Evolutionary conservation across 805 yeast genomes (phyloP), one percentile per base, ranked within the genome.

Genomic region (Wickerhamiella domercqiae): DNA sequence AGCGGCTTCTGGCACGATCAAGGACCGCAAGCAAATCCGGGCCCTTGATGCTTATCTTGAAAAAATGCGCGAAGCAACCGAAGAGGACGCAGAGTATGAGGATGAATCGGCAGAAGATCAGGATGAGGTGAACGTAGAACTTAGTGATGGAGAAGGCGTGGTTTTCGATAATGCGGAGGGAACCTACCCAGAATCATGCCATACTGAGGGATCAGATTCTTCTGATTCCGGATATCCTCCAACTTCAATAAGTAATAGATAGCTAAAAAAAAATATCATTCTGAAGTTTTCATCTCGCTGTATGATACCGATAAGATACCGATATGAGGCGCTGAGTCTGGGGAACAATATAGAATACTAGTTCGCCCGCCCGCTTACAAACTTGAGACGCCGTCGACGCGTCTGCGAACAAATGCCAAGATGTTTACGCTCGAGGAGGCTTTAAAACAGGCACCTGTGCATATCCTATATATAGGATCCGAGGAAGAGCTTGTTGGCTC

Each of bases 1-100:
- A 2, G 77, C 78, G 50, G 98, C 98, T 0, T 82, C 94, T 1
- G 99, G 99, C 1, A 83, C 68, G 40, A 40, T 46, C 25, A 36
- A 34, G 29, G 66, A 66, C 43, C 70, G 71, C 49, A 71, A 70
- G 53, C 68, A 67, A 47, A 61, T 67, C 15, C 66, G 68, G 49
- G 86, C 78, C 38, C 64, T 84, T 48, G 95, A 84, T 54, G 67
- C 64, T 29, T 94, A 94, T 2, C 73, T 84, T 36, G 67, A 57
- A 14, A 51, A 48, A 14, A 55, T 48, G 4, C 47, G 51, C 4
- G 60, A 54, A 3, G 63, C 51, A 1, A 54, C 42, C 7, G 51
- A 51, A 1, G 52, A 42, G 3, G 58, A 56, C n/a, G 63, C 57
- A 3, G 60, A 53, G 3, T 56, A 51, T 1, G 61, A 56, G 3